Evolutionary conservation across 192 early-diverging fungal genomes (phyloP).

Genomic region (Mortierella alpina): DNA sequence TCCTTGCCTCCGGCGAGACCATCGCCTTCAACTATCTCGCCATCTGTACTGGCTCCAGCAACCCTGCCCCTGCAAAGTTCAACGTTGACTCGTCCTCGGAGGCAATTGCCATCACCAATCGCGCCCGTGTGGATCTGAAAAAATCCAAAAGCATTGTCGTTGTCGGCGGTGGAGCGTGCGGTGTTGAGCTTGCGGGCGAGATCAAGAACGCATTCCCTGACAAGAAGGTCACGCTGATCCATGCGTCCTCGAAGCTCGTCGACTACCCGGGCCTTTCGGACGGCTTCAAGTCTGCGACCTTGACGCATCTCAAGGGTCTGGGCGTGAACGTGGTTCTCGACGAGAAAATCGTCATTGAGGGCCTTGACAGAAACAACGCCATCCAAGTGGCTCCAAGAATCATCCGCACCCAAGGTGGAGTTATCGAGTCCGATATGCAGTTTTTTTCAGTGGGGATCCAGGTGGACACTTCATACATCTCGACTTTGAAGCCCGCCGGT

Average conservation of each 20-base stretch:
- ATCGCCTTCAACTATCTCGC: conserved; percentile 75
- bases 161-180: conserved; percentile 78
- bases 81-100: conserved; percentile 19
- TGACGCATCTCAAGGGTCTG: conserved; percentile 52
- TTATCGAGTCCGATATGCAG: conserved; percentile 68
- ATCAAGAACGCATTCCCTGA: conserved; percentile 59
- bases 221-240: conserved; percentile 62
- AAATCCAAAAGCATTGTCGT: conserved; percentile 57
- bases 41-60: conserved; percentile 70
- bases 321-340: conserved; percentile 64
- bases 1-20: conserved; percentile 58
- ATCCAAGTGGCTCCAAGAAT: conserved; percentile 53
- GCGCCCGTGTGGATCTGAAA: conserved; percentile 36
- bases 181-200: conserved; percentile 68
- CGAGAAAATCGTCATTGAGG: conserved; percentile 58
- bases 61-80: conserved; percentile 63
- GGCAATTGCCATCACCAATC: conserved; percentile 58
- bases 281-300: conserved; percentile 48
- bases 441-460: conserved; percentile 58
- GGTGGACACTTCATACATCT: conserved; percentile 60
- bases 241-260: conserved; percentile 51
- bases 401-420: conserved; percentile 58
- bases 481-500: conserved; percentile 39
- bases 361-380: conserved; percentile 30
- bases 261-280: conserved; percentile 57